Conservation (phyloP, 495 filamentous ascomycete species). For the Zalerion maritima region DNA sequence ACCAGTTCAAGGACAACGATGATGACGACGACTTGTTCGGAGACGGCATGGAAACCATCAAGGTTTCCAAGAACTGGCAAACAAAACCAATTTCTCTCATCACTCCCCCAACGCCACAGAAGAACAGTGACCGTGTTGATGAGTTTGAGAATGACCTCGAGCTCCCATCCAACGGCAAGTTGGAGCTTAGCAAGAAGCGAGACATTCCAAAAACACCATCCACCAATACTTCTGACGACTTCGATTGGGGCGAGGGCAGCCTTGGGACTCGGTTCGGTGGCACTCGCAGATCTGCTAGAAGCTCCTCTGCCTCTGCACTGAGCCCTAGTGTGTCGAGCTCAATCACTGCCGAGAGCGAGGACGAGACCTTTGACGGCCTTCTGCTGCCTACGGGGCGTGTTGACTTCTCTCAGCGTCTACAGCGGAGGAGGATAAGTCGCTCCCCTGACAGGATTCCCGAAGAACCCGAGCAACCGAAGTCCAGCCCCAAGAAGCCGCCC, state of each 20-base stretch:
- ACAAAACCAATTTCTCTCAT: conserved; percentile 40
- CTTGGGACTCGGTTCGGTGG: conserved; percentile 79
- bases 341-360: conserved; percentile 84
- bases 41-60: conserved; percentile 50
- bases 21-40: conserved; percentile 46
- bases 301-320: conserved; percentile 74
- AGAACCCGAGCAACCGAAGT: conserved; percentile 15
- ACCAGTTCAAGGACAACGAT: conserved; percentile 44
- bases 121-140: conserved; percentile 32
- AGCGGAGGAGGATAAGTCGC: conserved; percentile 46
- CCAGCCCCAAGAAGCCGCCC: conserved; percentile 7
- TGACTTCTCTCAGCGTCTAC: conserved; percentile 61
- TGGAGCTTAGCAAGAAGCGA: conserved; percentile 45
- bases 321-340: conserved; percentile 86
- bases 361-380: conserved; percentile 76
- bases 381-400: conserved; percentile 70
- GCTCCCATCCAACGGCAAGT: conserved; percentile 43
- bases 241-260: conserved; percentile 90
- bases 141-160: conserved; percentile 70
- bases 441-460: conserved; percentile 25
- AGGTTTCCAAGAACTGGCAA: conserved; percentile 44
- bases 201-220: conserved; percentile 41
- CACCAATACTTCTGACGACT: conserved; percentile 51
- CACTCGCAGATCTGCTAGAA: conserved; percentile 59
- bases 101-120: conserved; percentile 38